These are phyloP conservation scores for Cinnamomum chago DNA, from an alignment of 164 flowering plant genomes.

Conservation along the genomic window DNA sequence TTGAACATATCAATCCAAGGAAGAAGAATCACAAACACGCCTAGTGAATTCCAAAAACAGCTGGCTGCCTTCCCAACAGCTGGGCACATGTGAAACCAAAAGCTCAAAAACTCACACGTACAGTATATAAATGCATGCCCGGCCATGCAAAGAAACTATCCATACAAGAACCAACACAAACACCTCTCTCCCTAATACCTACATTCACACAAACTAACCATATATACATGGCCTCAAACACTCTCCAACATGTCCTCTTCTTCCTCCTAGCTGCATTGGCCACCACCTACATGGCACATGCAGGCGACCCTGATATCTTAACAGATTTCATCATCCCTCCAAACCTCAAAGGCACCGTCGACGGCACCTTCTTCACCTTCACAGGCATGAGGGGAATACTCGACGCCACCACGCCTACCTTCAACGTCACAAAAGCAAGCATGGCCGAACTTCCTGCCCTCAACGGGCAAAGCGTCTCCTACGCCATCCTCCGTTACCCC, in stretches of 20 bases:
- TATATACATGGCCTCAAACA: conserved; percentile 4
- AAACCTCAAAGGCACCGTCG: neutral
- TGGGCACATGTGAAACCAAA: neutral
- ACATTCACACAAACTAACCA: neutral
- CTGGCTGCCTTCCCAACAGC: neutral
- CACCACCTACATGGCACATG: conserved; percentile 3
- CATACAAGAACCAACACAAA: neutral
- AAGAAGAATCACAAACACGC: neutral
- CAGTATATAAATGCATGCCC: neutral
- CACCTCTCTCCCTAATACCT: neutral
- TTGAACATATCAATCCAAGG: neutral
- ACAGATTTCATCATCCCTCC: conserved; percentile 21
- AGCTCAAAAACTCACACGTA: neutral
- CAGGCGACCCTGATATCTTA: conserved; percentile 25
- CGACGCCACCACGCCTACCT: conserved; percentile 3
- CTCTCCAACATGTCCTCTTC: conserved; percentile 3
- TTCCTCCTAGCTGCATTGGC: conserved; percentile 12
- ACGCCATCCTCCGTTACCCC: conserved; percentile 24
- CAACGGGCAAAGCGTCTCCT: conserved; percentile 31
- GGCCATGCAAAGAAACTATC: neutral
- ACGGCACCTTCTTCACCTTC: conserved; percentile 26
- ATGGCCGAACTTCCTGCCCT: conserved; percentile 29
- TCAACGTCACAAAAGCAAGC: conserved; percentile 25
- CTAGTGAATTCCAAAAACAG: neutral
- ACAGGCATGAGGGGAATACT: conserved; percentile 17